These are phyloP conservation scores for Leonotis leonurus DNA, from an alignment of 257 asterid species.

Conservation along the genomic window DNA sequence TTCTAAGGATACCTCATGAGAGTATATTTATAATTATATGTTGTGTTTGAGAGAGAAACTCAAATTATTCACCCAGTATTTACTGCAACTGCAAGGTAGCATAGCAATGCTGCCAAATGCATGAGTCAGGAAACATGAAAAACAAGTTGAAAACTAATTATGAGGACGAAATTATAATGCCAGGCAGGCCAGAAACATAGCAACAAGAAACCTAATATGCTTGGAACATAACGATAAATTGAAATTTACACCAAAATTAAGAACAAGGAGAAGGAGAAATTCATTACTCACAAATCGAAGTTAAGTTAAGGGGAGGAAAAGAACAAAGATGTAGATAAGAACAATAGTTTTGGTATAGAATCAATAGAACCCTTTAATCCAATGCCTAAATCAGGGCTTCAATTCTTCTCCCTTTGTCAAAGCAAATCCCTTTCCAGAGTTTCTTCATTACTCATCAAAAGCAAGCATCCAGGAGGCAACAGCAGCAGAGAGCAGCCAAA, in stretches of 20 bases:
- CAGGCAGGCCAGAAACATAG: neutral
- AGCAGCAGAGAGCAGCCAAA: slow-evolving; percentile 68
- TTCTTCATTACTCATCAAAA: slow-evolving; percentile 34
- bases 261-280: slow-evolving; percentile 11
- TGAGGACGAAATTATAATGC: neutral
- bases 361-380: slow-evolving; percentile 10
- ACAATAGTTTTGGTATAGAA: slow-evolving; percentile 9
- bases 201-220: slow-evolving; percentile 6
- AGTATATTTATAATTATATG: no score
- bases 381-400: slow-evolving; percentile 8
- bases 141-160: neutral
- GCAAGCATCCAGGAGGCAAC: slow-evolving; percentile 61
- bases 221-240: neutral
- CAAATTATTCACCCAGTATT: no score
- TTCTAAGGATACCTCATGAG: no score
- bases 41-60: no score
- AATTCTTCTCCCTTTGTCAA: neutral
- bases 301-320: neutral
- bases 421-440: slow-evolving; percentile 11
- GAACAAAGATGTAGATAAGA: neutral
- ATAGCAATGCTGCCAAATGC: neutral
- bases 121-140: neutral
- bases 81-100: no score
- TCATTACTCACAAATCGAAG: slow-evolving; percentile 14
- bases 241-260: slow-evolving; percentile 13